Base-by-base conservation (phyloP, 1,284 basidiomycete species). In the Cryptococcus amylolentus region DNA sequence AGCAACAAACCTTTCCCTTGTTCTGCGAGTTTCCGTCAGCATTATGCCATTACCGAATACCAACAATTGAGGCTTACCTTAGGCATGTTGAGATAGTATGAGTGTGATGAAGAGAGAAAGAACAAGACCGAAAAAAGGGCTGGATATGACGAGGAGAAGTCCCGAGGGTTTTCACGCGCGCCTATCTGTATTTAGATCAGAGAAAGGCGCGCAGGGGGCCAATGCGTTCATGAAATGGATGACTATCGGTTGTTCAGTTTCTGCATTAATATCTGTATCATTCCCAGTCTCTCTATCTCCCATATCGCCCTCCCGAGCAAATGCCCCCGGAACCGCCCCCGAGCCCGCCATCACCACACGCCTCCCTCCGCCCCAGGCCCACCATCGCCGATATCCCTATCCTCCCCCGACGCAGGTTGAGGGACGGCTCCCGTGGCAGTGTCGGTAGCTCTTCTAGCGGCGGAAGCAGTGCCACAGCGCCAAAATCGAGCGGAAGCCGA, bases 341-440 rank as follows among this genome's bases (percentile, higher is more conserved):
- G 27, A 55, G 50, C 42, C 65, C 39, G 53, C 61, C 35, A 3
- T 58, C 59, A 9, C 60, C 63, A 45, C 43, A 50, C 16, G 43
- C 55, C 38, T 44, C 51, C n/a, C 49, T 53, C 14, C 50, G 59
- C 47, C 63, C 63, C 8, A 45, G 53, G 46, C 64, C 64, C 5
- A 65, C 64, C 8, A 38, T 71, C 26, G 68, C 65, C 4, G 66
- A 72, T 57, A 55, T 74, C n/a, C 38, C 52, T 7, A 60, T 74
- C 12, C 49, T 56, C 0, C 67, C 71, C 4, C 60, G 72, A 4
- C 62, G 67, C 6, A 50, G 64, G 23, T 47, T 72, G 8, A 56
- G 72, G 10, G 71, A 71, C 58, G 45, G 37, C 37, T 50, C 49
- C 14, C 35, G 49, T 13, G 27, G 46, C 27, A 27, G 46, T 6